These are phyloP conservation scores for Cryphonectria nitschkei DNA, from an alignment of 2,329 filamentous ascomycete genomes.

Conservation along the genomic window DNA sequence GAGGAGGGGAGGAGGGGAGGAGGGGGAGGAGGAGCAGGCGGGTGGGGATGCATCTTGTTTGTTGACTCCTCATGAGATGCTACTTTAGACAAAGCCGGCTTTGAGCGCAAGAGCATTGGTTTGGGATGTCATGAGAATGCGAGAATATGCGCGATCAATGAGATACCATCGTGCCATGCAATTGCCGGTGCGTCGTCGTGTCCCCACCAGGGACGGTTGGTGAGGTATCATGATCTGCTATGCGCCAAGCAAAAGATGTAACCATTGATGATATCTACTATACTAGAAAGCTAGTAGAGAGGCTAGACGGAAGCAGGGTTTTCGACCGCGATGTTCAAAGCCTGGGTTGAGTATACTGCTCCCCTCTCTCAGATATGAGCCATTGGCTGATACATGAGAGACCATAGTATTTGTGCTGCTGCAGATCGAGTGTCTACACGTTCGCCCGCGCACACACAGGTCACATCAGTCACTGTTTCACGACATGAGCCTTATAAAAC, in stretches of 20 bases:
- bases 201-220: background rate
- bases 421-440: background rate
- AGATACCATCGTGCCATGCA: background rate
- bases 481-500: background rate
- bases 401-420: background rate
- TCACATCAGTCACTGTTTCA: background rate
- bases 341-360: background rate
- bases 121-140: background rate
- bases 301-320: background rate
- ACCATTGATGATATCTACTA: background rate
- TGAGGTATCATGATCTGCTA: background rate
- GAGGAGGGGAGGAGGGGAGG: background rate
- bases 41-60: background rate
- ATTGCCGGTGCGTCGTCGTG: background rate
- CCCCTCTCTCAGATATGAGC: too few species aligned
- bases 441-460: background rate
- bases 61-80: conserved; percentile 10
- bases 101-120: background rate
- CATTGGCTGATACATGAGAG: background rate
- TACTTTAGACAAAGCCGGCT: background rate
- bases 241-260: background rate
- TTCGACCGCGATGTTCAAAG: background rate
- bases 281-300: background rate
- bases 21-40: background rate
- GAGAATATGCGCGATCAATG: background rate